phyloP scores from a whole-genome alignment of 2,329 filamentous ascomycete genomes.

The Mariannaea sp. region DNA sequence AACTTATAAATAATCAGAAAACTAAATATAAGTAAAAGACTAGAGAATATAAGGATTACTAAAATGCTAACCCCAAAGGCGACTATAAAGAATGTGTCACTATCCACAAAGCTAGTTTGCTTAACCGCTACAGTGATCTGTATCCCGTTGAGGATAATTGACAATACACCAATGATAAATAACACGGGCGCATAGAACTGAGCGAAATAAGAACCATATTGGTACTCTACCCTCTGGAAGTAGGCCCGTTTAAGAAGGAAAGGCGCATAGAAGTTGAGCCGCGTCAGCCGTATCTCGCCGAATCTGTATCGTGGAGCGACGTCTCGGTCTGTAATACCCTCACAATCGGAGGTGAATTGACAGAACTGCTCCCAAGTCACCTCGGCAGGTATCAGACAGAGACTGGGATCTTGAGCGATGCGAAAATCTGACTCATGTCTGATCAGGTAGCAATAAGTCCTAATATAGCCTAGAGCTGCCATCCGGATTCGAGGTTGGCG shows the following conservation, averaged over 20 bases:
- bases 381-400: slow-evolving; percentile 36
- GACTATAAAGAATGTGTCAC: too few species aligned
- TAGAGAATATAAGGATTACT: too few species aligned
- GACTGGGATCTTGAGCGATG: slow-evolving; percentile 36
- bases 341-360: slow-evolving; percentile 39
- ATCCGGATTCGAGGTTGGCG: slow-evolving; percentile 3
- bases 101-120: too few species aligned
- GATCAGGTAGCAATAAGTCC: slow-evolving; percentile 44
- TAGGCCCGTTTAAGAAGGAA: slow-evolving; percentile 29
- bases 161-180: slow-evolving; percentile 31
- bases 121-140: slow-evolving; percentile 21
- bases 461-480: slow-evolving; percentile 38
- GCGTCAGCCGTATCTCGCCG: slow-evolving; percentile 46
- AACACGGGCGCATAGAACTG: slow-evolving; percentile 32
- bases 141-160: slow-evolving; percentile 31
- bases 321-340: slow-evolving; percentile 30
- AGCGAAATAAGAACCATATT: slow-evolving; percentile 33
- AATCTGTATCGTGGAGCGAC: slow-evolving; percentile 43
- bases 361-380: slow-evolving; percentile 39
- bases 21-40: too few species aligned
- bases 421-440: slow-evolving; percentile 42
- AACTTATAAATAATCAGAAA: too few species aligned
- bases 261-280: slow-evolving; percentile 40
- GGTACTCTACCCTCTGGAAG: slow-evolving; percentile 31
- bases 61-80: too few species aligned